These are phyloP conservation scores for Linum trigynum DNA, from an alignment of 345 rosid species.

Conservation along the genomic window DNA sequence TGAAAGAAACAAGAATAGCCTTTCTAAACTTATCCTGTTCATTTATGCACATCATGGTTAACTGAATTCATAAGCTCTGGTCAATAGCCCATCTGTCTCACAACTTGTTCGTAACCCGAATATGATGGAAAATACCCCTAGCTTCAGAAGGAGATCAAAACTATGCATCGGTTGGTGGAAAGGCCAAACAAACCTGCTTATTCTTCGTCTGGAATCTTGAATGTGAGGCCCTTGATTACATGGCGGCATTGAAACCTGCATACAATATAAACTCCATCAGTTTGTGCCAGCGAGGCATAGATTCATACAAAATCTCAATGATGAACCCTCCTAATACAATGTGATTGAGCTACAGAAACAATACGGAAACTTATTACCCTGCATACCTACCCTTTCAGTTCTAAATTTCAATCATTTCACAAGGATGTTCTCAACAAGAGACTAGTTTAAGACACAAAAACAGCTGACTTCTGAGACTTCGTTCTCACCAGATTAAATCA, in stretches of 20 bases:
- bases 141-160: neutral
- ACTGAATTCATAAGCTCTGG: neutral
- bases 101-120: too few relatives aligned
- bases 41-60: neutral
- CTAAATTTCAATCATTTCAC: too few relatives aligned
- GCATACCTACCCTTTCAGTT: neutral
- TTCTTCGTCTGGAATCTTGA: constrained; percentile 48
- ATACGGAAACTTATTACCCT: neutral
- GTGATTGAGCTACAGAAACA: too few relatives aligned
- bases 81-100: neutral
- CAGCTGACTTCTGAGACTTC: constrained; percentile 3
- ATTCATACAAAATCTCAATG: too few relatives aligned
- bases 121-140: too few relatives aligned
- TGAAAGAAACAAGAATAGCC: neutral
- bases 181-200: constrained; percentile 9
- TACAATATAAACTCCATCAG: neutral
- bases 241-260: constrained; percentile 85
- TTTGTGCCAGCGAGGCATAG: neutral
- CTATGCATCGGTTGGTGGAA: neutral
- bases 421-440: neutral
- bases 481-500: constrained; percentile 62
- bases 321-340: neutral
- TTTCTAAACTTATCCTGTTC: neutral
- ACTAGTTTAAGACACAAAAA: neutral
- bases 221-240: constrained; percentile 58